Evolutionary conservation across 1,284 basidiomycete species (phyloP).

Genomic region (Mycena citricolor): DNA sequence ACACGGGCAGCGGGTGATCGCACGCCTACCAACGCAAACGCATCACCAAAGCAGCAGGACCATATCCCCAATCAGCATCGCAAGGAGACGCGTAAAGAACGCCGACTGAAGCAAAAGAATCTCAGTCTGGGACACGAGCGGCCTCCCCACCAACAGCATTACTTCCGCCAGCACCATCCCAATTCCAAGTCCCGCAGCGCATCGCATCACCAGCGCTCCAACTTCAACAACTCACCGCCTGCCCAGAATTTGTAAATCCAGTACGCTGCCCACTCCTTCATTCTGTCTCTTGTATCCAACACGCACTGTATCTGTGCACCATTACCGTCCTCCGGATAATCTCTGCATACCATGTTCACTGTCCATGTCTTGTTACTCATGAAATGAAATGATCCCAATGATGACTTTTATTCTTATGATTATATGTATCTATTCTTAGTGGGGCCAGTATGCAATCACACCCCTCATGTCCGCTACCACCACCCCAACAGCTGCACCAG

Average conservation of each 20-base stretch:
- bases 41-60: constrained; percentile 17
- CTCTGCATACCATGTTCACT: not conserved
- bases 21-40: constrained; percentile 47
- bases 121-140: constrained; percentile 38
- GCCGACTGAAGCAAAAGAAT: constrained; percentile 61
- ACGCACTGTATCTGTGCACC: not conserved
- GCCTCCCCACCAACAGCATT: constrained; percentile 39
- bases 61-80: constrained; percentile 44
- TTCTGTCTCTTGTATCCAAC: not conserved
- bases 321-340: too few relatives aligned
- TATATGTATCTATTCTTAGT: too few relatives aligned
- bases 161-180: constrained; percentile 62
- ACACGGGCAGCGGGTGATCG: constrained; percentile 41
- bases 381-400: too few relatives aligned
- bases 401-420: too few relatives aligned
- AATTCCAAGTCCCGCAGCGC: constrained; percentile 65
- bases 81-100: constrained; percentile 60
- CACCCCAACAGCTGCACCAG: too few relatives aligned
- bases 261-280: too few relatives aligned
- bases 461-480: too few relatives aligned
- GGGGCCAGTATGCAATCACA: too few relatives aligned
- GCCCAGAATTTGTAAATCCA: constrained; percentile 1
- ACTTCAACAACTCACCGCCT: constrained; percentile 35
- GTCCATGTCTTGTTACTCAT: too few relatives aligned
- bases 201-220: constrained; percentile 58